These are phyloP conservation scores for Colletotrichum horii DNA, from an alignment of 2,329 filamentous ascomycete genomes.

Conservation along the genomic window DNA sequence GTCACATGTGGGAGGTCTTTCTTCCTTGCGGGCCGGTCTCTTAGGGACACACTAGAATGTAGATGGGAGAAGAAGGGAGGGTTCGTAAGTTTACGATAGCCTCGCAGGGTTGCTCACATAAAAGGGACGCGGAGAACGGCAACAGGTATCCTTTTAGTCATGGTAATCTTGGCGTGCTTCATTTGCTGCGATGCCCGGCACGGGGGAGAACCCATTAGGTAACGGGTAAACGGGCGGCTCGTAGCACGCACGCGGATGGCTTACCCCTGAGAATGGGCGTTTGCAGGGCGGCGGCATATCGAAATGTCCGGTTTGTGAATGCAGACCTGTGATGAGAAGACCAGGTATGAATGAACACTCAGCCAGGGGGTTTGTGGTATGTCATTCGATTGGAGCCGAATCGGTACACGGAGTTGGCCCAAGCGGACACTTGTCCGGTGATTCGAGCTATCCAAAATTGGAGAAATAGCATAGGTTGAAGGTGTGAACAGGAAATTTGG, in stretches of 20 bases:
- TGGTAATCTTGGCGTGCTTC: conserved; percentile 13
- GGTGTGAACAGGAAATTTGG: not conserved
- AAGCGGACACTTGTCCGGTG: accelerated
- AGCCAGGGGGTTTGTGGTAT: accelerated
- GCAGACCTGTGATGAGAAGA: not conserved
- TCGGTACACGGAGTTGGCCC: not conserved
- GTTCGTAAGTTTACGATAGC: not conserved
- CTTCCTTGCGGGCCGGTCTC: not conserved
- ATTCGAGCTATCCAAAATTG: not conserved
- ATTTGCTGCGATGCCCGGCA: conserved; percentile 15
- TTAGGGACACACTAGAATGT: not conserved
- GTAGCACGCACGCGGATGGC: not conserved
- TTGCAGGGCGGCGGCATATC: not conserved
- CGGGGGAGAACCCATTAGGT: conserved; percentile 11
- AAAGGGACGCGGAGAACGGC: not conserved
- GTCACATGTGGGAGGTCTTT: not conserved
- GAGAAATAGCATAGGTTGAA: not conserved
- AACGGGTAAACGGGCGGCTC: not conserved
- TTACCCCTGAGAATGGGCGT: conserved; percentile 1
- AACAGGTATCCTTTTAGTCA: conserved; percentile 8
- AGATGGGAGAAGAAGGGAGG: not conserved
- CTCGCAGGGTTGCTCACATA: not conserved
- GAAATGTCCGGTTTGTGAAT: not conserved
- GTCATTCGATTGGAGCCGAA: not conserved
- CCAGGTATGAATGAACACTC: not conserved